Evolutionary conservation across 1,284 basidiomycete genomes (phyloP), one percentile per base, ranked within the genome.

Genomic region (Trichosporon coremiiforme): DNA sequence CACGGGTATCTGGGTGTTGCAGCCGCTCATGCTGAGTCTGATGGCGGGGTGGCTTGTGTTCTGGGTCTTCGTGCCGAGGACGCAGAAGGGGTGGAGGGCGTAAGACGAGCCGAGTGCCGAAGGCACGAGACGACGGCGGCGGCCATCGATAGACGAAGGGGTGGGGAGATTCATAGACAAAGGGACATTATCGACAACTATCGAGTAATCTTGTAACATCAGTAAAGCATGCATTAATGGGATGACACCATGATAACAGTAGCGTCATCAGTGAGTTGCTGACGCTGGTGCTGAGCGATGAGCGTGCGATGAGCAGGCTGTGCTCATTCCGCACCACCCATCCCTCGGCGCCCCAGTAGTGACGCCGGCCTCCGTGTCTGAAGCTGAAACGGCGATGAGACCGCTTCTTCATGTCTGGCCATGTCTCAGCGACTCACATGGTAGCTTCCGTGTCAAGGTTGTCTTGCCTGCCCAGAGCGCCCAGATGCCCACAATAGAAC

Each of bases 1-100:
- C 70, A 75, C 79, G 63, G 81, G 81, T 25, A 76, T 79, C 2
- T 82, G 81, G 81, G 75, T 80, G 36, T 67, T 82, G 12, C 81
- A 82, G 68, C 81, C 81, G 8, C 72, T 82, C 66, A 74, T 79
- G 67, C 65, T 81, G 20, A 76, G 78, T 3, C 71, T 82, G 47
- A 55, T 80, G 45, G 76, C 53, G 10, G 45, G 71, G 10, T 78
- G 75, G 29, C 50, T 80, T 2, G 45, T 77, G 1, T 55, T 80
- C 35, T 82, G 81, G 81, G 63, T 64, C 2, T 65, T 74, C 55
- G 55, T 60, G 31, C 55, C 55, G 29, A 12, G 55, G 25, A 60
- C 55, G 55, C 29, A 33, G 29, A 60, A 60, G 55, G 55, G 55
- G 7, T 60, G 55, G 55, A 12, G 55, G 29, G 55, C 55, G 13